Evolutionary conservation across 352 stramenopile species (phyloP).

Genomic region (Phytophthora constricta): DNA sequence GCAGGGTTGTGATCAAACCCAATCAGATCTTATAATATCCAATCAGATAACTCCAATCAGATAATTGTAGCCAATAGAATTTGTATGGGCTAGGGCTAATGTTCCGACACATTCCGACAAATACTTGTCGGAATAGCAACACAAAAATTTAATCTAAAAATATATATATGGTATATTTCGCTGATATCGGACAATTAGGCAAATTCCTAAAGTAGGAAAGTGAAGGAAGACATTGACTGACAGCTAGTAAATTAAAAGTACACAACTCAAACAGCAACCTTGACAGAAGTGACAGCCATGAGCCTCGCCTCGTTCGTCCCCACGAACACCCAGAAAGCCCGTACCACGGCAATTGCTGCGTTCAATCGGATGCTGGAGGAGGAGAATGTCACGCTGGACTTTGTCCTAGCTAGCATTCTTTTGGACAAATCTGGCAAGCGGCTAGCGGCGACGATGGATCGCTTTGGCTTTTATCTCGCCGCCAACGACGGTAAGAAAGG

Average conservation of each 20-base stretch:
- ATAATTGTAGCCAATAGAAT: neutral
- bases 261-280: neutral
- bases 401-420: conserved; percentile 6
- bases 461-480: conserved; percentile 9
- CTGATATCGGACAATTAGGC: neutral
- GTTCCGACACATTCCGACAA: neutral
- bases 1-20: too few relatives aligned
- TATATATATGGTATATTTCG: neutral
- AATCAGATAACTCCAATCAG: too few relatives aligned
- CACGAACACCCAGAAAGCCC: conserved; percentile 5
- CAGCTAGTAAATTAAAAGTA: neutral
- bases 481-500: conserved; percentile 11
- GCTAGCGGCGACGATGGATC: conserved; percentile 7
- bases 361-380: conserved; percentile 9
- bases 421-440: conserved; percentile 2
- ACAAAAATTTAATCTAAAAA: neutral
- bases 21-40: too few relatives aligned
- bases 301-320: conserved; percentile 6
- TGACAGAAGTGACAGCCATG: conserved; percentile 1
- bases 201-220: neutral
- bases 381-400: conserved; percentile 5
- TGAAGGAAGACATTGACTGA: neutral
- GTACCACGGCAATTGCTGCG: conserved; percentile 2
- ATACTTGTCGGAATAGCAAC: neutral
- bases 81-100: neutral